These are phyloP conservation scores for Aspergillus taichungensis DNA, from an alignment of 495 filamentous ascomycete species.

Conservation along the genomic window DNA sequence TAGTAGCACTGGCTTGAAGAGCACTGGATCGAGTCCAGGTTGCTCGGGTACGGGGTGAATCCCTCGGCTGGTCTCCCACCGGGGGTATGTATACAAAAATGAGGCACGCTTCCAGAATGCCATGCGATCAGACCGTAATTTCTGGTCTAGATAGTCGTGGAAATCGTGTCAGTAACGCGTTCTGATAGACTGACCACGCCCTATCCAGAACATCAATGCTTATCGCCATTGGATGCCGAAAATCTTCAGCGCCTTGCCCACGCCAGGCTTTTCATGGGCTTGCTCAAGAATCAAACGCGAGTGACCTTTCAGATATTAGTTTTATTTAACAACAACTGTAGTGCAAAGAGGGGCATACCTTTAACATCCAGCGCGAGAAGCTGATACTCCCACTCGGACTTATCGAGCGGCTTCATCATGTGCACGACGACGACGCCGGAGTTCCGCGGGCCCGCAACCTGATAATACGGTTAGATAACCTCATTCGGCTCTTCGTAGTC, in stretches of 20 bases:
- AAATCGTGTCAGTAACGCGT: no score
- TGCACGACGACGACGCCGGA: slow-evolving; percentile 69
- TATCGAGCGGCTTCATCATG: slow-evolving; percentile 56
- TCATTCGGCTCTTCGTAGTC: no score
- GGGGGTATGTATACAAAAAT: no score
- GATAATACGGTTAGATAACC: slow-evolving; percentile 1
- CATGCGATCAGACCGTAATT: no score
- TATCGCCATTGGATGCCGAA: slow-evolving; percentile 47
- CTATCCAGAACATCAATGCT: neutral
- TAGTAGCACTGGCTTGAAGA: no score
- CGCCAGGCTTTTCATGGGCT: slow-evolving; percentile 29
- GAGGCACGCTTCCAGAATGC: no score
- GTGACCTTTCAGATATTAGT: slow-evolving; percentile 21
- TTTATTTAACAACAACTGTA: no score
- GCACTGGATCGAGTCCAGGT: no score
- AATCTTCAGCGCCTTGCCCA: slow-evolving; percentile 35
- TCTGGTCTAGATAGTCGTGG: no score
- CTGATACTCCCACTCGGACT: slow-evolving; percentile 67
- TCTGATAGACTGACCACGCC: neutral
- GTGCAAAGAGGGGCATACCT: slow-evolving; percentile 29
- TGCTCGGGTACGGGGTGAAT: no score
- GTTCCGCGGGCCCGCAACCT: slow-evolving; percentile 78
- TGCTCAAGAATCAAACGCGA: slow-evolving; percentile 43
- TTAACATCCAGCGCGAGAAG: slow-evolving; percentile 73
- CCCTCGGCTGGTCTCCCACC: no score